Base-by-base conservation (phyloP, 139 green algal genomes). In the Chlorella sp. region DNA sequence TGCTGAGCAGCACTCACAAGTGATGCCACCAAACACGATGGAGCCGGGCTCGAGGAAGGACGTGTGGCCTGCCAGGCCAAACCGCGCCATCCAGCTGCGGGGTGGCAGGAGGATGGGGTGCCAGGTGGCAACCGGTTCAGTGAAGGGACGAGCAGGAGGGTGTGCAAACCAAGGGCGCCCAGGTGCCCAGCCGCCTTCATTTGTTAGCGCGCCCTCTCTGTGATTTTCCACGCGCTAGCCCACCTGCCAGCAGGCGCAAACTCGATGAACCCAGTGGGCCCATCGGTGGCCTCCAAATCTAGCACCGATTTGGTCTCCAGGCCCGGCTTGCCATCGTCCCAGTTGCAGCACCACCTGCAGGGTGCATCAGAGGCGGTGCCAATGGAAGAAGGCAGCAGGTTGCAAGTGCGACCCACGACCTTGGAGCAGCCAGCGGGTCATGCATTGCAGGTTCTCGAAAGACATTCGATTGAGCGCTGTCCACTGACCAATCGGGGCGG, bases 301-400 rank as follows among this genome's bases (percentile, higher is more conserved):
- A 43, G 26, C 38, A 30, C 16, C 13, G 56, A 20, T 38, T 70
- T 70, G 56, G 3, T 28, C 54, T 82, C 76, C 76, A 82, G 60
- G 16, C 76, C 76, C 5, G 56, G 76, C 76, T 51, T 34, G 36
- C 16, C 32, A 30, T 82, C 76, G 26, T 82, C 76, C 76, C 76
- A 82, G 76, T 51, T 13, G 76, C 76, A 82, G 56, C 76, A 80
- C 65, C 65, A 73, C 65, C 65, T 73, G 65, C n/a, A 22, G 30
- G 64, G 64, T 0, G 28, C 22, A n/a, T 0, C 60, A 68, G 16
- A 30, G 28, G 60, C 60, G 6, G 56, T 65, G 56, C 3, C 22
- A 65, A 9, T 6, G 56, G 26, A 16, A 24, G 56, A 65, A 65
- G 56, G 56, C 22, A 65, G 56, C 22, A 20, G 56, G 22, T 20